A percentile compares a stretch with the other conserved stretches of the same genome.
These are phyloP conservation scores for Discostella stelligeroides DNA, from an alignment of 108 stramenopile genomes.

Conservation along the genomic window DNA sequence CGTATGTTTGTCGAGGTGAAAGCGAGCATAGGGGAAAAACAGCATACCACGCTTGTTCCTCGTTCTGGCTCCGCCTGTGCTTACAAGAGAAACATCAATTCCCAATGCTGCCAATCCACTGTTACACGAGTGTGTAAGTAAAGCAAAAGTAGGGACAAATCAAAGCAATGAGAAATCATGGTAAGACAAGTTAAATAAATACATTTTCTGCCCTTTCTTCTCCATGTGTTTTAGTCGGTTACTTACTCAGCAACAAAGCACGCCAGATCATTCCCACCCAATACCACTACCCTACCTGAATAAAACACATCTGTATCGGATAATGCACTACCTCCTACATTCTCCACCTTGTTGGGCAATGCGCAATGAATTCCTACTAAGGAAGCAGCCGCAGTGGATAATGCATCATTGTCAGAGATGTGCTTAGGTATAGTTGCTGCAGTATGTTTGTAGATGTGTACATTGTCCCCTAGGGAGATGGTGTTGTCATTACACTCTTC, in stretches of 20 bases:
- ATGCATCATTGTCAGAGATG: slow-evolving; percentile 60
- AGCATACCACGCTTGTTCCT: slow-evolving; percentile 33
- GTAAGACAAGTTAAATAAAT: too few species aligned
- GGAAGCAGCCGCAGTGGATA: slow-evolving; percentile 58
- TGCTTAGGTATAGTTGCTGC: slow-evolving; percentile 58
- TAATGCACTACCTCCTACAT: slow-evolving; percentile 56
- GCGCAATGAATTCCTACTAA: slow-evolving; percentile 68
- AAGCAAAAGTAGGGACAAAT: background rate
- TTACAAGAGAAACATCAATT: slow-evolving; percentile 62
- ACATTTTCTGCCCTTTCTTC: too few species aligned
- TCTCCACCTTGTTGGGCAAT: slow-evolving; percentile 43
- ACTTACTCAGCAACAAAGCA: slow-evolving; percentile 68
- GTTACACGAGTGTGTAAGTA: background rate
- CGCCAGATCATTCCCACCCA: slow-evolving; percentile 77
- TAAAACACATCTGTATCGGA: slow-evolving; percentile 30
- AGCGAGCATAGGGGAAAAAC: background rate
- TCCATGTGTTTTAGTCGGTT: too few species aligned
- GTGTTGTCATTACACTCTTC: slow-evolving; percentile 7
- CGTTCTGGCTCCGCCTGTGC: slow-evolving; percentile 45
- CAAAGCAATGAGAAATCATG: too few species aligned
- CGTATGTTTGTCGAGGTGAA: too few species aligned
- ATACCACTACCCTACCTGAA: slow-evolving; percentile 57
- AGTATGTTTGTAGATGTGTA: slow-evolving; percentile 53
- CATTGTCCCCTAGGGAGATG: slow-evolving; percentile 16
- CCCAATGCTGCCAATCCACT: slow-evolving; percentile 71